Base-by-base conservation (phyloP, 257 asterid species). In the Plantago elongata region DNA sequence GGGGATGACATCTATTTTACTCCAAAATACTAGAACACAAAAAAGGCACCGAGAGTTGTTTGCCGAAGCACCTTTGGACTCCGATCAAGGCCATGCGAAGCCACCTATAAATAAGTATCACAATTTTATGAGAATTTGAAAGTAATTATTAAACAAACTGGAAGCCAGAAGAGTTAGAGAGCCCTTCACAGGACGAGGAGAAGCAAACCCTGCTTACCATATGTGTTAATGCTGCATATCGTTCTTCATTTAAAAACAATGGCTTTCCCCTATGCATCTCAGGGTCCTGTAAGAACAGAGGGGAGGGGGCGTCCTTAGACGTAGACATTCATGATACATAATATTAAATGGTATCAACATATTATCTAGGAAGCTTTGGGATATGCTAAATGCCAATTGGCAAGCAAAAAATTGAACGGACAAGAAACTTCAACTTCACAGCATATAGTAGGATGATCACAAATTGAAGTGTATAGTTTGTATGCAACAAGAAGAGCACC, bases 31-130 rank as follows among this genome's bases (percentile, higher is more conserved):
- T 84, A 88, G 67, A 85, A 77, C 87, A 80, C 73, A 82, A 84
- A 89, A 73, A 86, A 72, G n/a, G 92, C 58, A 60, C 95, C 95
- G 54, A 80, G 73, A 52, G 97, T 84, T 52, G 98, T 92, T 72
- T 81, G 91, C 64, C 87, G 88, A 62, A 89, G 97, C 86, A 92
- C 95, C 80, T 82, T 86, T 48, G 98, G 80, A 81, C 96, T 84
- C 61, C 97, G 87, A 76, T 89, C 97, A 72, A 92, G 86, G 68
- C 98, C 97, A 60, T 92, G 98, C 62, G 98, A 92, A 64, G 98
- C 91, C 80, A 92, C 97, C 98, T 92, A 73, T 55, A 70, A 45
- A 43, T 65, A 63, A 69, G 60, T 61, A 68, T 75, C 63, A 61
- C 55, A 70, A 30, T 60, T 68, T 48, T 51, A 52, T 34, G 40